Conservation (phyloP, 306 rosid species). For the Erythrophleum fordii region DNA sequence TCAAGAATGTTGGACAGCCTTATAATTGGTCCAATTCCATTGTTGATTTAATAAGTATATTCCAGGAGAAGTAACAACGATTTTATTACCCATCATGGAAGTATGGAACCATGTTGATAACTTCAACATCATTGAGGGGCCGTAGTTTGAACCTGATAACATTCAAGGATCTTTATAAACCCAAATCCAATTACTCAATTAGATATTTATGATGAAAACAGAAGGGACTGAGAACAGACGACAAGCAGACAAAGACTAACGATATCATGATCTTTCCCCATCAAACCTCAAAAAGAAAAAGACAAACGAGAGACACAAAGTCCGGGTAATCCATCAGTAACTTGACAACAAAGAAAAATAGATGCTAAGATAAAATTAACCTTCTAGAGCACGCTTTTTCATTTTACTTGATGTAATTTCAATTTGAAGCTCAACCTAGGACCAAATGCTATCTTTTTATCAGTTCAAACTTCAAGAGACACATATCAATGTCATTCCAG, state of each 20-base stretch:
- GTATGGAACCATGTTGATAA: not conserved
- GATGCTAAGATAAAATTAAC: not conserved
- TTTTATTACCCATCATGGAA: not conserved
- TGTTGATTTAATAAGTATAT: not conserved
- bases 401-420: not conserved
- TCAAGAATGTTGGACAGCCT: not conserved
- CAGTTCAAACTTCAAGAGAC: not conserved
- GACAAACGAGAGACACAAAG: not conserved
- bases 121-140: not conserved
- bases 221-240: not conserved
- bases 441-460: not conserved
- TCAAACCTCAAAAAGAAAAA: not conserved
- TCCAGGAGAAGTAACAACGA: not conserved
- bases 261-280: not conserved
- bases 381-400: not conserved
- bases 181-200: not conserved
- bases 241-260: not conserved
- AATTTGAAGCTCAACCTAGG: not conserved
- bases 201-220: not conserved
- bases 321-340: not conserved
- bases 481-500: slow-evolving; percentile 13
- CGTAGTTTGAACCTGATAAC: not conserved
- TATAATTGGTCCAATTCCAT: not conserved
- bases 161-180: not conserved
- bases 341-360: not conserved